Evolutionary conservation across 768 basidiomycete species (phyloP), one percentile per base, ranked within the genome.

Genomic region (Mycena filopes): DNA sequence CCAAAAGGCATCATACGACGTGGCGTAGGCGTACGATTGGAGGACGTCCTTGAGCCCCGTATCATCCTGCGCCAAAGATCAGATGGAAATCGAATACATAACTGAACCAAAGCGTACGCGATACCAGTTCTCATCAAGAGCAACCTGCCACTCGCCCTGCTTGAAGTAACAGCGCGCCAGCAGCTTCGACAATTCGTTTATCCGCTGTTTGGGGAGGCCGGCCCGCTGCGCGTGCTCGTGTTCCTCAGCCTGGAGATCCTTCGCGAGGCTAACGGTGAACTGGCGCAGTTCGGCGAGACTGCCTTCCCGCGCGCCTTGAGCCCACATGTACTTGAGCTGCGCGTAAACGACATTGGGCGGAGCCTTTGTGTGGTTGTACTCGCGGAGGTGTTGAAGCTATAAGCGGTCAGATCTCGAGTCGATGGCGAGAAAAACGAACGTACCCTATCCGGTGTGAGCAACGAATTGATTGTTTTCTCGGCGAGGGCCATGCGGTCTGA

Each of bases 331-430:
- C 75, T 98, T 98, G 64, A 98, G 82, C 70, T 96, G 95, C 9
- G 98, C 94, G 74, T 99, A 99, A 23, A 99, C 93, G 55, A 99
- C 96, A 69, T 96, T 91, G 2, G 97, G 98, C 9, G 98, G 95
- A 0, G 95, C 97, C 74, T 94, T 92, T 29, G 82, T 83, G 63
- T 86, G 81, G 59, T 86, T 82, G 55, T 86, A 80, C 53, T 85
- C 84, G 46, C 85, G 84, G 31, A 83, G 71, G 55, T 84, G 82
- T 60, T 86, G 83, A 20, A 79, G 74, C 79, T 83, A 63, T 11
- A 33, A 45, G 1, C 5, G 10, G 16, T 60, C 9, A 60, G 33
- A 46, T 20, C 11, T 18, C 6, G 10, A 50, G 6, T 38, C 8
- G 20, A 16, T 11, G 38, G 42, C 4, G 50, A 46, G 6, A 58